phyloP scores from a whole-genome alignment of 2,329 filamentous ascomycete species.

The Biscogniauxia marginata region DNA sequence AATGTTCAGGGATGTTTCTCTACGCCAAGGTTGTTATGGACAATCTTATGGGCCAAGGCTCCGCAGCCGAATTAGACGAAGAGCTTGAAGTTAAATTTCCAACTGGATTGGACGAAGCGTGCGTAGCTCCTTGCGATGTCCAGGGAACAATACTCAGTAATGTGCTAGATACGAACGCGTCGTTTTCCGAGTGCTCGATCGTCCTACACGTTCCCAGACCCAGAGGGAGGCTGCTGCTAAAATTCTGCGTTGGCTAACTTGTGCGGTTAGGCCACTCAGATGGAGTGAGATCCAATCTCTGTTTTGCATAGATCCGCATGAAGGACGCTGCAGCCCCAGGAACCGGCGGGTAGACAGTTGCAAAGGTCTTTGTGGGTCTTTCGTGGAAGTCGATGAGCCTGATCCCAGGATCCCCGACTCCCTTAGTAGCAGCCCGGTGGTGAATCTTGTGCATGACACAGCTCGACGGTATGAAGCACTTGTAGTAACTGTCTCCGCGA shows the following conservation, averaged over 20 bases:
- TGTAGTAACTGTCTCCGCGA: not conserved
- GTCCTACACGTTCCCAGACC: not conserved
- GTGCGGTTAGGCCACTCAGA: constrained; percentile 6
- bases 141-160: not conserved
- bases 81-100: constrained; percentile 20
- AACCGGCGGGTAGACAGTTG: constrained; percentile 6
- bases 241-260: constrained; percentile 8
- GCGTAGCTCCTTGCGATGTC: constrained; percentile 1
- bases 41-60: constrained; percentile 18
- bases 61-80: constrained; percentile 18
- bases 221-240: constrained; percentile 4
- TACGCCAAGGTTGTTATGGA: constrained; percentile 23
- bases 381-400: constrained; percentile 6
- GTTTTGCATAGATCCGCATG: constrained; percentile 7
- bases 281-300: constrained; percentile 13
- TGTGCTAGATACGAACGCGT: constrained; percentile 10
- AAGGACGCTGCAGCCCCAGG: not conserved
- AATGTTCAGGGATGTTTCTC: constrained; percentile 18
- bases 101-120: constrained; percentile 15
- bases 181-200: constrained; percentile 6
- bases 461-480: constrained; percentile 9
- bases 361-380: constrained; percentile 7
- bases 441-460: constrained; percentile 7
- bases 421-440: not conserved
- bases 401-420: not conserved